Conservation (phyloP, 495 filamentous ascomycete genomes). For the Penicillium silybi region DNA sequence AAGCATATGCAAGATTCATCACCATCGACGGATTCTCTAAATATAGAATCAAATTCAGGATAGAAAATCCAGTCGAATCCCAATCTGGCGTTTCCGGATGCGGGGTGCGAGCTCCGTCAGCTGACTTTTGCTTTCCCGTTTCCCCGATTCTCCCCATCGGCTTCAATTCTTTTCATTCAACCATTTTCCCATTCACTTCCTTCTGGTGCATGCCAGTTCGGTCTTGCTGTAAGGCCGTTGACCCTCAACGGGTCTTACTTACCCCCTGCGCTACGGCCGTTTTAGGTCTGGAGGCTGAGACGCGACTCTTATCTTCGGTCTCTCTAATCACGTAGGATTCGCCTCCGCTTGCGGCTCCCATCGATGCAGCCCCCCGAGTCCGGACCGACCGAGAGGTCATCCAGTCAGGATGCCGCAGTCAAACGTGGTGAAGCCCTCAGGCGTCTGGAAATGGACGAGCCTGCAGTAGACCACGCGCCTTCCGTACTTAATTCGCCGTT, state of each 20-base stretch:
- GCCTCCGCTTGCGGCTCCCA: conserved; percentile 15
- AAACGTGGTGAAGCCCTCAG: conserved; percentile 5
- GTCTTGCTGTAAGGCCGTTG: conserved; percentile 12
- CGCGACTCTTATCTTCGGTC: conserved; percentile 15
- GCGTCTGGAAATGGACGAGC: neutral
- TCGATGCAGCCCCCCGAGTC: conserved; percentile 25
- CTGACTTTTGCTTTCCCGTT: conserved; percentile 12
- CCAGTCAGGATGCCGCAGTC: conserved; percentile 10
- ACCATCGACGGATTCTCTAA: neutral
- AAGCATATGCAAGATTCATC: neutral
- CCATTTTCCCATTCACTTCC: neutral
- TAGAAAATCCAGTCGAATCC: neutral
- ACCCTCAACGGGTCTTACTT: conserved; percentile 24
- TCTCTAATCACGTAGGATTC: conserved; percentile 3
- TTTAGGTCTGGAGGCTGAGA: conserved; percentile 26
- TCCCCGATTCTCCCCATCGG: neutral
- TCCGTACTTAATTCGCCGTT: conserved; percentile 13
- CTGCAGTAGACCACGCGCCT: conserved; percentile 10
- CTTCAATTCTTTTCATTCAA: neutral
- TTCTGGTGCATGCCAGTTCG: conserved; percentile 1
- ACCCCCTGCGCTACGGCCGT: conserved; percentile 19
- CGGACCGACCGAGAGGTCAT: conserved; percentile 26
- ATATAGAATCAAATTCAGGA: neutral
- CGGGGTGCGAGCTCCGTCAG: conserved; percentile 14
- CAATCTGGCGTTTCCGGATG: conserved; percentile 12